Evolutionary conservation across 2,329 filamentous ascomycete species (phyloP).

Genomic region (Mollisia scopiformis): DNA sequence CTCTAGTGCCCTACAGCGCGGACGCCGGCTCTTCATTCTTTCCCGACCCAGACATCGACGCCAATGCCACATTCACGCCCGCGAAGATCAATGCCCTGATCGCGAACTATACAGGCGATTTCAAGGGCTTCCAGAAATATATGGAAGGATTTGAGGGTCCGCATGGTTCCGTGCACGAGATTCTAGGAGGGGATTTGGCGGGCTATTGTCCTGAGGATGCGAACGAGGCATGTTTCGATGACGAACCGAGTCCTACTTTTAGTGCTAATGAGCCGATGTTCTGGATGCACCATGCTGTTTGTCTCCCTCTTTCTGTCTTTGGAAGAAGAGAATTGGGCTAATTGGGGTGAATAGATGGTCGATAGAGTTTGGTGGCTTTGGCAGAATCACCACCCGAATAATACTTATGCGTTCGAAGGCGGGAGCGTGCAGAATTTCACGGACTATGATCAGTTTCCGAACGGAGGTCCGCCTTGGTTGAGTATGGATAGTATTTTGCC

Average conservation of each 20-base stretch:
- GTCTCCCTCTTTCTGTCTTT: background rate
- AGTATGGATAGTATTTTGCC: slow-evolving; percentile 6
- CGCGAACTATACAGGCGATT: slow-evolving; percentile 7
- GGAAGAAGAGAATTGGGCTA: background rate
- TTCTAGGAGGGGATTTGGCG: slow-evolving; percentile 4
- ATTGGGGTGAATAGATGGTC: slow-evolving; percentile 9
- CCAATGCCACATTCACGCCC: slow-evolving; percentile 7
- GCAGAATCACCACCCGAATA: slow-evolving; percentile 4
- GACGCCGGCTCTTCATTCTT: slow-evolving; percentile 1
- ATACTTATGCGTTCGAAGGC: slow-evolving; percentile 3
- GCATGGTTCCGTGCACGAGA: slow-evolving; percentile 6
- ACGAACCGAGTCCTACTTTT: slow-evolving; percentile 3
- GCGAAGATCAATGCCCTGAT: background rate
- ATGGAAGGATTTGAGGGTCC: slow-evolving; percentile 10
- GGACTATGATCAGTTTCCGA: slow-evolving; percentile 3
- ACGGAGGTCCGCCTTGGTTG: slow-evolving; percentile 10
- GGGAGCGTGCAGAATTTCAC: slow-evolving; percentile 8
- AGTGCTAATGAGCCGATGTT: slow-evolving; percentile 9
- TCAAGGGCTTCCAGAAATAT: slow-evolving; percentile 6
- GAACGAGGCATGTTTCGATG: background rate
- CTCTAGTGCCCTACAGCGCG: background rate
- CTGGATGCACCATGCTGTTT: slow-evolving; percentile 7
- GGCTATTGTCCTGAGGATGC: slow-evolving; percentile 4
- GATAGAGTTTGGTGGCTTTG: slow-evolving; percentile 10
- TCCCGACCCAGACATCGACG: slow-evolving; percentile 3